Conservation (phyloP, 768 basidiomycete species). For the Strobilomyces dryophilus region DNA sequence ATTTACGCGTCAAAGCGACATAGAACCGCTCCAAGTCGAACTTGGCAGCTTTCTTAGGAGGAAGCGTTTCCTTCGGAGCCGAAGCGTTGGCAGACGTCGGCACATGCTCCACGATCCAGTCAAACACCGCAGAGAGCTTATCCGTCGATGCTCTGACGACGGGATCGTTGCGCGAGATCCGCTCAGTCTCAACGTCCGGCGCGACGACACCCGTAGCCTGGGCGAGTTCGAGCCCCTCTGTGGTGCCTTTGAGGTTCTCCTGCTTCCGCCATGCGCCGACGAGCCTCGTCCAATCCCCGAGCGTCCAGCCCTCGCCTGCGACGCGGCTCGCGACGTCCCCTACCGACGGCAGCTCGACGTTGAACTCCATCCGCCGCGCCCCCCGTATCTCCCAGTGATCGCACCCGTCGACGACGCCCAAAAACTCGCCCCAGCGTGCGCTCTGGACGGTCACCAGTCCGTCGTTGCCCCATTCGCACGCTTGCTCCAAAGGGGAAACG, state of each 20-base stretch:
- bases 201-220: slow-evolving; percentile 11
- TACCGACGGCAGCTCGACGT: slow-evolving; percentile 54
- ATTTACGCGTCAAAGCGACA: slow-evolving; percentile 79
- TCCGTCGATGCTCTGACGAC: slow-evolving; percentile 66
- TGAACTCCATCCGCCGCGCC: slow-evolving; percentile 70
- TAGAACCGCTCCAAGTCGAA: slow-evolving; percentile 87
- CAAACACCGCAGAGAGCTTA: slow-evolving; percentile 68
- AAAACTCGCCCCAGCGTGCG: slow-evolving; percentile 94
- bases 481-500: slow-evolving; percentile 45
- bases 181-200: slow-evolving; percentile 13
- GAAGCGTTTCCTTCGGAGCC: slow-evolving; percentile 17
- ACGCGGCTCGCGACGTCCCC: slow-evolving; percentile 31
- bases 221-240: slow-evolving; percentile 31
- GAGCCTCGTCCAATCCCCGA: slow-evolving; percentile 56
- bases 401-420: slow-evolving; percentile 83
- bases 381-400: slow-evolving; percentile 98
- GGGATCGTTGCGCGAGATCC: slow-evolving; percentile 41
- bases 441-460: slow-evolving; percentile 89
- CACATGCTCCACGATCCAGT: slow-evolving; percentile 75
- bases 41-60: slow-evolving; percentile 42
- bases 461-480: slow-evolving; percentile 78
- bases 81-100: slow-evolving; percentile 33
- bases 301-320: slow-evolving; percentile 41
- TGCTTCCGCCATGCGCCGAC: slow-evolving; percentile 59
- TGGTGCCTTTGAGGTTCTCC: slow-evolving; percentile 35